phyloP scores from a whole-genome alignment of 305 asterid genomes.

The Rubia tinctorum region DNA sequence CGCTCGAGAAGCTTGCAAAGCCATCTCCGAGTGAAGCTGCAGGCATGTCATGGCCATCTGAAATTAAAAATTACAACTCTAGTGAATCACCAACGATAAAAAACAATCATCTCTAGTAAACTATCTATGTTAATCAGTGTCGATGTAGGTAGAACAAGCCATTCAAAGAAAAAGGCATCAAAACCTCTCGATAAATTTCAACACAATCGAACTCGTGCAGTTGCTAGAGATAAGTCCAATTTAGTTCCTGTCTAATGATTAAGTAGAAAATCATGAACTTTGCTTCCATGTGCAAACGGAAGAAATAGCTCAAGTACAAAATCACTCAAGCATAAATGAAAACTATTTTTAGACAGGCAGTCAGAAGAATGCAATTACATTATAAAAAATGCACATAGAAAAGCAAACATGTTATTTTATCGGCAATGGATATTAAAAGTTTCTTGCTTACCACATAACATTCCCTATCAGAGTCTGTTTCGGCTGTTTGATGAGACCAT shows the following conservation, averaged over 20 bases:
- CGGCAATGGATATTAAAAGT: background rate
- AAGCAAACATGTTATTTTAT: background rate
- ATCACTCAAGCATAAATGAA: no score
- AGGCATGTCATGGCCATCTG: slow-evolving; percentile 92
- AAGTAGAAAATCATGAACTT: background rate
- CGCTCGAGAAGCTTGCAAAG: slow-evolving; percentile 78
- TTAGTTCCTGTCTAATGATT: background rate
- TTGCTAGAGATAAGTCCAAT: no score
- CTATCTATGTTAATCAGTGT: background rate
- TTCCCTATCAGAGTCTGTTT: slow-evolving; percentile 80
- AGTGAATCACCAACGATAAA: slow-evolving; percentile 5
- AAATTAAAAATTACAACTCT: slow-evolving; percentile 15
- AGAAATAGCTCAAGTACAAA: background rate
- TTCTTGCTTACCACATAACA: slow-evolving; percentile 64
- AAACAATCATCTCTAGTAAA: background rate
- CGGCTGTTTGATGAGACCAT: slow-evolving; percentile 76
- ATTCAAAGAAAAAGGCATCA: slow-evolving; percentile 3
- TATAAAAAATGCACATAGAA: background rate
- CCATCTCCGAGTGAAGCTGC: slow-evolving; percentile 91
- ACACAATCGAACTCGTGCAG: background rate
- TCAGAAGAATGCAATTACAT: background rate
- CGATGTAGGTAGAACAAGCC: background rate
- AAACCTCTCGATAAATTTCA: background rate
- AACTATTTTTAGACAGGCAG: background rate
- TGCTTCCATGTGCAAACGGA: background rate